A percentile compares a stretch with the other conserved stretches of the same genome.
phyloP scores from a whole-genome alignment of 106 monocot species.

The Allium sativum region DNA sequence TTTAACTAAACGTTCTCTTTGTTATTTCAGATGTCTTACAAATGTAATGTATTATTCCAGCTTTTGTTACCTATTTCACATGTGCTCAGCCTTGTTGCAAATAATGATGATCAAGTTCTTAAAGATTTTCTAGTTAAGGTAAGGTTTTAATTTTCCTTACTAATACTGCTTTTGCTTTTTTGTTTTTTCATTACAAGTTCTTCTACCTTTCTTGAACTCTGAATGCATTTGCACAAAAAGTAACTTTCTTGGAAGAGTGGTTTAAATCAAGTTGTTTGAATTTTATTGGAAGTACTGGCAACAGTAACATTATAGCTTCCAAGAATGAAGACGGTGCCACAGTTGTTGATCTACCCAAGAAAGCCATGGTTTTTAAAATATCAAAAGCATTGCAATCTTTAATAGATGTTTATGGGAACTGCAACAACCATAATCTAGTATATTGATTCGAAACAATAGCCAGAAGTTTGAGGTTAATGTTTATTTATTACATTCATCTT shows the following conservation, averaged over 20 bases:
- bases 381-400: conserved; percentile 34
- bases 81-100: conserved; percentile 64
- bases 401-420: conserved; percentile 28
- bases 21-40: no score
- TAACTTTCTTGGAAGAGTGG: conserved; percentile 70
- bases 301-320: conserved; percentile 2
- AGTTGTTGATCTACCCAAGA: conserved; percentile 16
- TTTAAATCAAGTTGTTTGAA: conserved; percentile 31
- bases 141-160: background rate
- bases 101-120: conserved; percentile 48
- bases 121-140: conserved; percentile 84
- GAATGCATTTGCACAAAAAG: conserved; percentile 35
- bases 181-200: background rate
- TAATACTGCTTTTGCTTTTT: background rate
- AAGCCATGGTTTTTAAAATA: conserved; percentile 31
- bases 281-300: conserved; percentile 12
- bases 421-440: conserved; percentile 22
- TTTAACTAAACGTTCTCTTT: no score
- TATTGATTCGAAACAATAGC: conserved; percentile 41
- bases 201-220: no score
- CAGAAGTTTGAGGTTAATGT: background rate
- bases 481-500: no score
- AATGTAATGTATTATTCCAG: conserved; percentile 24
- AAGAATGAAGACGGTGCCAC: conserved; percentile 19
- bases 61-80: conserved; percentile 60